These are phyloP conservation scores for Aspergillus sp. DNA, from an alignment of 2,329 filamentous ascomycete species.

Conservation along the genomic window DNA sequence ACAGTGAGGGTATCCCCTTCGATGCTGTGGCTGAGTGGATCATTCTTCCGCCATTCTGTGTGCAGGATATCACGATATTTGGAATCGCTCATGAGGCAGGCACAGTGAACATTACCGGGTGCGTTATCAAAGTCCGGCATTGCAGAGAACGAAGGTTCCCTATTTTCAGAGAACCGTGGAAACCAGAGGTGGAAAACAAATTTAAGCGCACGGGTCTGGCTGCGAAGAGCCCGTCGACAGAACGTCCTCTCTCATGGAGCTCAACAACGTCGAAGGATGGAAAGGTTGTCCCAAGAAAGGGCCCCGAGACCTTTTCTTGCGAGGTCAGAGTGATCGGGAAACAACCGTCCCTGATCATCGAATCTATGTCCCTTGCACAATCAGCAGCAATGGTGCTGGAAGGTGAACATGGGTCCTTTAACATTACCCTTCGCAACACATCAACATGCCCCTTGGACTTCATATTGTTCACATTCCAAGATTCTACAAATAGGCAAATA, in stretches of 20 bases:
- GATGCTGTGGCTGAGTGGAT: conserved; percentile 63
- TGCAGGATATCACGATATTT: conserved; percentile 71
- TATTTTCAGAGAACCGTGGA: conserved; percentile 77
- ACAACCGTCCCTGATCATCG: conserved; percentile 74
- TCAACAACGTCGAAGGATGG: conserved; percentile 39
- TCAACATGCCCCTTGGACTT: conserved; percentile 77
- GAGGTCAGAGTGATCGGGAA: conserved; percentile 72
- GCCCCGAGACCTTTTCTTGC: conserved; percentile 34
- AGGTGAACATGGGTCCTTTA: conserved; percentile 76
- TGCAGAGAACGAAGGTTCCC: conserved; percentile 82
- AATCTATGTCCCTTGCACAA: conserved; percentile 74
- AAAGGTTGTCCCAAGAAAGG: conserved; percentile 31
- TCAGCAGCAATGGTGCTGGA: conserved; percentile 89
- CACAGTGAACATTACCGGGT: conserved; percentile 70
- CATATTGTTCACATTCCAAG: conserved; percentile 81
- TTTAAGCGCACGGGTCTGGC: conserved; percentile 71
- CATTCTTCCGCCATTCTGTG: conserved; percentile 74
- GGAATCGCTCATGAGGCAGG: conserved; percentile 68
- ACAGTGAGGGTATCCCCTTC: conserved; percentile 71
- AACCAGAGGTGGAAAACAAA: conserved; percentile 65
- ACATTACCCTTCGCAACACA: conserved; percentile 74
- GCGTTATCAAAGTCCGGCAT: conserved; percentile 72
- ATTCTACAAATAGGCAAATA: conserved; percentile 77
- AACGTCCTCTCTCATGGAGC: conserved; percentile 47
- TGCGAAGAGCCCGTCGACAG: conserved; percentile 50